These are phyloP conservation scores for Chrysoporthe puriensis DNA, from an alignment of 2,329 filamentous ascomycete genomes.

Conservation along the genomic window DNA sequence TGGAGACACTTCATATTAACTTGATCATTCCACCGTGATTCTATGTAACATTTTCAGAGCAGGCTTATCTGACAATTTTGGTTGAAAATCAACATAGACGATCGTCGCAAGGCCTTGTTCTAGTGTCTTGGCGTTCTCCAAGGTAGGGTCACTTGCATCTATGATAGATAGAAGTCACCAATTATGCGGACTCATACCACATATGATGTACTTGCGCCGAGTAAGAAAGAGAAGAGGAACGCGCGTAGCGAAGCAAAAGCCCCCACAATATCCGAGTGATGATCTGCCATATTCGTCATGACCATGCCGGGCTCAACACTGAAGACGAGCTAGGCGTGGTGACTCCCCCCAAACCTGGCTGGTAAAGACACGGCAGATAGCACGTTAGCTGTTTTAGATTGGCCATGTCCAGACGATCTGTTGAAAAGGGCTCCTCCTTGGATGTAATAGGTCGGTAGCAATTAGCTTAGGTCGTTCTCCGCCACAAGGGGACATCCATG, in stretches of 20 bases:
- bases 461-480: not conserved
- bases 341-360: not conserved
- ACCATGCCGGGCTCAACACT: not conserved
- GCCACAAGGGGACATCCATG: not conserved
- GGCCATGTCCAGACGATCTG: not conserved
- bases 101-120: not conserved
- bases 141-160: not conserved
- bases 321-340: not conserved
- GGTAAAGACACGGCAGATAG: not conserved
- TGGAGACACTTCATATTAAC: too few relatives aligned
- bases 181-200: too few relatives aligned
- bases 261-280: not conserved
- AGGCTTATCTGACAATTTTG: not conserved
- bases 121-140: not conserved
- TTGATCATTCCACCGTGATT: too few relatives aligned
- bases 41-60: too few relatives aligned
- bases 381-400: slow-evolving; percentile 14
- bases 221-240: not conserved
- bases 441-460: not conserved
- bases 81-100: not conserved
- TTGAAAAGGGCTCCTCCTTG: not conserved
- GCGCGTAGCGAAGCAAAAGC: not conserved
- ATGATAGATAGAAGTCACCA: not conserved
- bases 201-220: not conserved
- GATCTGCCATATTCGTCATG: not conserved